Conservation (phyloP, 106 monocot genomes). For the Dendrobium officinale region DNA sequence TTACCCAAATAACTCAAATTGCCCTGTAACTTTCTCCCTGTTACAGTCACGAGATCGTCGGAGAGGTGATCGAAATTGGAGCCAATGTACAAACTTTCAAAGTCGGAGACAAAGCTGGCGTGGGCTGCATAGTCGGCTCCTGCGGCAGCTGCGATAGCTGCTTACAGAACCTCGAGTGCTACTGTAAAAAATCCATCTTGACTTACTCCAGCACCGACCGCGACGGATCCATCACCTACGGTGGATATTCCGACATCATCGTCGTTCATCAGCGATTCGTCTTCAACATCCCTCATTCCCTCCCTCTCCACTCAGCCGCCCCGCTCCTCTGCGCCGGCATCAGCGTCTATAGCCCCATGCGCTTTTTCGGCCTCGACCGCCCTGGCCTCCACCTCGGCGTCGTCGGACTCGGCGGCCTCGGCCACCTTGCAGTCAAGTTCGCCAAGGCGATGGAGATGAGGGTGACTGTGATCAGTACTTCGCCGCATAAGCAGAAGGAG, state of each 20-base stretch:
- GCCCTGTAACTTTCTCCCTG: too few relatives aligned
- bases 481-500: slow-evolving; percentile 16
- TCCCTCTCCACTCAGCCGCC: slow-evolving; percentile 10
- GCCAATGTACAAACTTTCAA: slow-evolving; percentile 25
- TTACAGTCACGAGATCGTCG: slow-evolving; percentile 15
- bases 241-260: slow-evolving; percentile 25
- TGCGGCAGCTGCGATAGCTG: background rate
- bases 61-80: slow-evolving; percentile 29
- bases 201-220: background rate
- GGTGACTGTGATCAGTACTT: slow-evolving; percentile 23
- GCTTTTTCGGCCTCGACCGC: slow-evolving; percentile 9
- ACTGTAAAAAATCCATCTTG: background rate
- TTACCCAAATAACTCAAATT: too few relatives aligned
- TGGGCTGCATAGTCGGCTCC: background rate
- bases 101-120: slow-evolving; percentile 33
- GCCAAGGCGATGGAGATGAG: slow-evolving; percentile 18
- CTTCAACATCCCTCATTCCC: background rate
- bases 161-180: background rate
- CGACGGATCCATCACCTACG: background rate
- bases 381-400: slow-evolving; percentile 14
- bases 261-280: slow-evolving; percentile 22
- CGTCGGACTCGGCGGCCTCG: slow-evolving; percentile 17
- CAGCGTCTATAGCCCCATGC: slow-evolving; percentile 21
- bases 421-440: slow-evolving; percentile 21
- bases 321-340: slow-evolving; percentile 21